These are phyloP conservation scores for Boechera stricta DNA, from an alignment of 345 rosid species.

Conservation along the genomic window DNA sequence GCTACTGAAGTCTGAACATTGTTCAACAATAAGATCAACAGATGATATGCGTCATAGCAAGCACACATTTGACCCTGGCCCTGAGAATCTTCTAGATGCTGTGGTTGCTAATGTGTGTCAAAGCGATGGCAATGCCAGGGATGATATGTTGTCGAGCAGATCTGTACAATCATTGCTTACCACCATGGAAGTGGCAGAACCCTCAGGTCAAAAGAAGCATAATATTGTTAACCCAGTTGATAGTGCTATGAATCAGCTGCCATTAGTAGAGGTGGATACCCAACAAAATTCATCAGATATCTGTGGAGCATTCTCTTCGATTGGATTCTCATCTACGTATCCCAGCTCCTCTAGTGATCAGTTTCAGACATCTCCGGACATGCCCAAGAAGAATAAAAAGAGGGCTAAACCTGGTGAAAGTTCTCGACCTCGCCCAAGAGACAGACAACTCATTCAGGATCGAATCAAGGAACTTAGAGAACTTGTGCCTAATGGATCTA, in stretches of 20 bases:
- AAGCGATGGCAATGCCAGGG: conserved; percentile 53
- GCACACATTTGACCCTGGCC: conserved; percentile 57
- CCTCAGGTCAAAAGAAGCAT: conserved; percentile 54
- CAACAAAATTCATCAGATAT: conserved; percentile 62
- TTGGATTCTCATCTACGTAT: conserved; percentile 73
- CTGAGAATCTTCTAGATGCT: conserved; percentile 91
- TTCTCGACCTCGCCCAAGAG: conserved; percentile 94
- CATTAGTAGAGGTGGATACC: conserved; percentile 51
- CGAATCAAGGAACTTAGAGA: conserved; percentile 95
- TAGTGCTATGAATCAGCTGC: conserved; percentile 55
- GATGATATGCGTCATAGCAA: conserved; percentile 65
- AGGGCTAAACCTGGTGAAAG: conserved; percentile 90
- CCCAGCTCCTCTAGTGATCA: conserved; percentile 70
- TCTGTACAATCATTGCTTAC: conserved; percentile 60
- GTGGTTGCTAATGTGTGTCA: conserved; percentile 76
- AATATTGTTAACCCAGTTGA: conserved; percentile 49
- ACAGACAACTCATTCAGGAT: conserved; percentile 96
- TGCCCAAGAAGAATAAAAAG: conserved; percentile 69
- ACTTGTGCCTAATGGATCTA: conserved; percentile 92
- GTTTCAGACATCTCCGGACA: conserved; percentile 65
- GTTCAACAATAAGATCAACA: conserved; percentile 48
- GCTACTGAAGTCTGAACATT: conserved; percentile 57
- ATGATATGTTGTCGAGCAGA: conserved; percentile 59
- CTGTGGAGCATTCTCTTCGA: conserved; percentile 65
- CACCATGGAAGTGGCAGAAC: conserved; percentile 55